phyloP scores from a whole-genome alignment of 2,329 filamentous ascomycete species.

The Aspergillus ustus region DNA sequence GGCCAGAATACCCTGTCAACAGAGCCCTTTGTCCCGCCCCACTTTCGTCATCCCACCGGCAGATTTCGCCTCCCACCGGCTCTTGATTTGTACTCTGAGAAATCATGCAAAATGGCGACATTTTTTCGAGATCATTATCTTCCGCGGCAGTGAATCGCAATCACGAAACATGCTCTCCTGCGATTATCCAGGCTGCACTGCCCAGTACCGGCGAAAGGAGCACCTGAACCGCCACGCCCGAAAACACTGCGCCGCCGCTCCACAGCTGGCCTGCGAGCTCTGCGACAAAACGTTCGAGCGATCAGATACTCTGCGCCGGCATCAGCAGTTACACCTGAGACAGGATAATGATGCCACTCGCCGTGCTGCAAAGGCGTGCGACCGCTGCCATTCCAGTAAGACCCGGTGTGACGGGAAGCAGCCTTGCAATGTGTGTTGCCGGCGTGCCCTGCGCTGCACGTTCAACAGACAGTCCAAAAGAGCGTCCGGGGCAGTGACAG shows the following conservation, averaged over 20 bases:
- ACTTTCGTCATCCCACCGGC: background rate
- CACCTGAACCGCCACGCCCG: slow-evolving; percentile 21
- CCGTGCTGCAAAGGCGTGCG: background rate
- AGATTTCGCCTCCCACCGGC: background rate
- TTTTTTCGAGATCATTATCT: background rate
- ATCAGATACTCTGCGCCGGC: slow-evolving; percentile 3
- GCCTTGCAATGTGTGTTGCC: slow-evolving; percentile 1
- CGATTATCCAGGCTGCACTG: slow-evolving; percentile 18
- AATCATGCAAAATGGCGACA: background rate
- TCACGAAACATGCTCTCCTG: background rate
- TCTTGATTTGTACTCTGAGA: background rate
- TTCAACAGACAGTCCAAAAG: background rate
- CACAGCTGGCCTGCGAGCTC: background rate
- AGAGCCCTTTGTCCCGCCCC: too few relatives aligned
- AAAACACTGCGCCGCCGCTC: background rate
- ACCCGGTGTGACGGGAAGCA: slow-evolving; percentile 1
- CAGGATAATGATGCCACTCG: background rate
- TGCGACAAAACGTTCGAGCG: slow-evolving; percentile 5
- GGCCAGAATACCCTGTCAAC: background rate
- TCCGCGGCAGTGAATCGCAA: background rate
- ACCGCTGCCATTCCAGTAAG: background rate
- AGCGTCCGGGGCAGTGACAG: background rate
- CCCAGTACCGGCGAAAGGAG: slow-evolving; percentile 23
- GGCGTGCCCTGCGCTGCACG: background rate
- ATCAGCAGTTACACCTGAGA: background rate